Evolutionary conservation across 2,329 filamentous ascomycete species (phyloP), one percentile per base, ranked within the genome.

Genomic region (Cladosporium sp.): DNA sequence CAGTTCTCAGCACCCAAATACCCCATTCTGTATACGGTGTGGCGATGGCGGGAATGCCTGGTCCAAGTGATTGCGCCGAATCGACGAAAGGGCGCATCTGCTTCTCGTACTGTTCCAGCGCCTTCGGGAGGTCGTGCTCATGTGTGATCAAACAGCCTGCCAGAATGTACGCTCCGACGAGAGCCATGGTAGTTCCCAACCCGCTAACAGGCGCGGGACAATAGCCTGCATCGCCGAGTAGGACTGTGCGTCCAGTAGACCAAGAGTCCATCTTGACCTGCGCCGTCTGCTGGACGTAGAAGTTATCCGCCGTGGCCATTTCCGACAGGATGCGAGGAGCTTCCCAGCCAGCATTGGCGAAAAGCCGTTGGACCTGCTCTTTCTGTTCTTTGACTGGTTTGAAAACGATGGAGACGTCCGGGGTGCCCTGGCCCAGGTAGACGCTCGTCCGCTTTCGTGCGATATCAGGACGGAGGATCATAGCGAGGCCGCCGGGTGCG

Each of bases 151-250:
- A 10, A 13, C 67, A 69, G 11, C 75, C 75, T 26, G 76, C 76
- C 13, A 77, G 70, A 32, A 71, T 69, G 65, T 77, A 76, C 1
- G 75, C 76, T 30, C 76, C 76, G 16, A 67, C 70, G 14, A 77
- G 63, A 13, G 74, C 76, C 2, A 76, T 66, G 0, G 75, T 75
- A 2, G 76, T 76, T 14, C 76, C 76, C 70, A 77, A 76, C 11
- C 76, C 76, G 8, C 70, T 72, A 58, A 77, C 68, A 2, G 76
- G 75, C 16, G 71, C 70, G 14, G 72, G 67, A 54, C 71, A 74
- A 58, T 75, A 74, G 4, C 70, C 75, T 26, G 75, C 73, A 67
- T 77, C 75, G 1, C 73, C 75, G 0, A 76, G 57, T 16, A 76
- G 62, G 2, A 73, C 71, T 7, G 77, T 70, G 25, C 75, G 66